These are phyloP conservation scores for Ophiognomonia clavigignenti-juglandacearum DNA, from an alignment of 2,329 filamentous ascomycete species.

Conservation along the genomic window DNA sequence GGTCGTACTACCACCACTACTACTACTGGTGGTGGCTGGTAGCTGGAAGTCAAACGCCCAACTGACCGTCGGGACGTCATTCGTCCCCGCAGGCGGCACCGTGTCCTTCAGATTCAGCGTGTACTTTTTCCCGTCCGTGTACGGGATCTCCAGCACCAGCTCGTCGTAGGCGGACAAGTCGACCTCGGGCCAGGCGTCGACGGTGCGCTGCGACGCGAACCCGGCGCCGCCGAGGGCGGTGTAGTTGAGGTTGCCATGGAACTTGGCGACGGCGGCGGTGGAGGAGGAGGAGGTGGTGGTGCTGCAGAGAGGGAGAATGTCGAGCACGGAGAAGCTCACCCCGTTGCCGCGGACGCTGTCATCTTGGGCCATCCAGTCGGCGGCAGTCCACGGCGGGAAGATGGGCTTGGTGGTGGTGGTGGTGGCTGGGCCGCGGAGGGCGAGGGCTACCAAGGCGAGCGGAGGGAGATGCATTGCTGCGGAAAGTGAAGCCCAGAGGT, in stretches of 20 bases:
- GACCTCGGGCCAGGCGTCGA: conserved; percentile 40
- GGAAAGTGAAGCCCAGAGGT: too few relatives aligned
- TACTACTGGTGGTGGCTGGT: neutral
- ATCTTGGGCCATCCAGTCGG: conserved; percentile 52
- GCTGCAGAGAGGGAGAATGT: neutral
- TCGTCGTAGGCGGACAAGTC: conserved; percentile 50
- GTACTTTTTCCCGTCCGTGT: conserved; percentile 49
- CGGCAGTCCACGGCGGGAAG: conserved; percentile 33
- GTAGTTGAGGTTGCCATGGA: conserved; percentile 55
- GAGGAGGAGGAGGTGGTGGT: neutral
- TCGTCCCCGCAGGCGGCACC: conserved; percentile 42
- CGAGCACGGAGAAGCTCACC: conserved; percentile 33
- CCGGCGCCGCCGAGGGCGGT: conserved; percentile 58
- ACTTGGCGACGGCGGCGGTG: conserved; percentile 23
- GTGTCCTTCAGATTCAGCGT: conserved; percentile 56
- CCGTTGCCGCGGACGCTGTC: conserved; percentile 52
- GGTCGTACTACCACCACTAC: neutral
- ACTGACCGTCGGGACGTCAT: conserved; percentile 50
- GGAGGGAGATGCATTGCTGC: too few relatives aligned
- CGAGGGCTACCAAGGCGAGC: too few relatives aligned
- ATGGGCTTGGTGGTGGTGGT: conserved; percentile 1
- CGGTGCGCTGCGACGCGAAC: conserved; percentile 57
- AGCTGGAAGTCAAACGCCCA: conserved; percentile 52
- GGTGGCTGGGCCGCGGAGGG: neutral
- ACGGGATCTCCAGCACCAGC: conserved; percentile 38